phyloP scores from a whole-genome alignment of 202 grass and related monocot genomes.

The Cymbopogon flexuosus region DNA sequence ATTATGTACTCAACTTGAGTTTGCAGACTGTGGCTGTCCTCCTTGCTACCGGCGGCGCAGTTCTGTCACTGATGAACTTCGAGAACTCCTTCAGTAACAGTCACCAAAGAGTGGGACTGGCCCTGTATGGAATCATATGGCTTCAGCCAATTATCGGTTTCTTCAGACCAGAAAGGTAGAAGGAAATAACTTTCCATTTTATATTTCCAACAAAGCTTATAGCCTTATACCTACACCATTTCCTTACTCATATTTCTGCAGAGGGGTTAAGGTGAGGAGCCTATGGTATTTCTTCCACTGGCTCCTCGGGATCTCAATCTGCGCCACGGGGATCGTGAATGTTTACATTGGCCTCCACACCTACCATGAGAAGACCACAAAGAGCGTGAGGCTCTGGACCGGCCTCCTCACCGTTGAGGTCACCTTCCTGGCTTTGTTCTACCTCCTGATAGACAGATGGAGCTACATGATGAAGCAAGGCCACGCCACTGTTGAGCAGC shows the following conservation, averaged over 20 bases:
- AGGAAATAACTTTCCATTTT: background rate
- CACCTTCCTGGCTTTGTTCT: conserved; percentile 59
- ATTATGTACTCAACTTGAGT: background rate
- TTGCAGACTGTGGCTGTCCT: conserved; percentile 64
- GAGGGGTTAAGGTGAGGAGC: conserved; percentile 63
- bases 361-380: conserved; percentile 67
- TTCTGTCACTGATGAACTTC: conserved; percentile 71
- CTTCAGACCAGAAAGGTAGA: conserved; percentile 76
- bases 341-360: conserved; percentile 76
- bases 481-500: conserved; percentile 53
- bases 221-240: background rate
- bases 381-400: conserved; percentile 63
- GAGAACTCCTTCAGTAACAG: conserved; percentile 89
- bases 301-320: conserved; percentile 52
- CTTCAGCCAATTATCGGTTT: conserved; percentile 82
- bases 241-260: conserved; percentile 24
- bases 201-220: background rate
- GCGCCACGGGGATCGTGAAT: conserved; percentile 58
- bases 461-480: conserved; percentile 75
- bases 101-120: conserved; percentile 81
- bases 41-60: conserved; percentile 64
- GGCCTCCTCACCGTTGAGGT: conserved; percentile 75
- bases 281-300: conserved; percentile 86
- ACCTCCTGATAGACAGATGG: conserved; percentile 82
- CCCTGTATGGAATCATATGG: conserved; percentile 72